Evolutionary conservation across 1,139 yeast genomes (phyloP).

Genomic region (Candida sp.): DNA sequence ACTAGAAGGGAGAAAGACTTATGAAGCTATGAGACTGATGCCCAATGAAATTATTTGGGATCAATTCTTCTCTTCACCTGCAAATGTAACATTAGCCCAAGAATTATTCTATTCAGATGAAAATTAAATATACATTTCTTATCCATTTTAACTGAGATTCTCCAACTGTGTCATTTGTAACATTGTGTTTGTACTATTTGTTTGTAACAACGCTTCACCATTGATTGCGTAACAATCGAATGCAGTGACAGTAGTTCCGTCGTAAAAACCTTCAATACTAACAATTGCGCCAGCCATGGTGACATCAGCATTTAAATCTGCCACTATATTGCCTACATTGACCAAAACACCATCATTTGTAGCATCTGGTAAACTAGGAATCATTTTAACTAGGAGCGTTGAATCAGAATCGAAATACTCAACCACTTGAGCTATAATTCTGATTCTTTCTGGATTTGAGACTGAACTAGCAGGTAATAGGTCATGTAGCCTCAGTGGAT

Average conservation of each 20-base stretch:
- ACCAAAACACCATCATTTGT: background rate
- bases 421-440: conserved; percentile 30
- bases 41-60: conserved; percentile 78
- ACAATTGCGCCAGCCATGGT: conserved; percentile 14
- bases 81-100: background rate
- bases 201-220: conserved; percentile 4
- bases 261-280: conserved; percentile 15
- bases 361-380: conserved; percentile 9
- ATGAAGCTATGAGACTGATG: conserved; percentile 61
- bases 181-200: conserved; percentile 1
- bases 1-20: conserved; percentile 53
- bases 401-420: conserved; percentile 12
- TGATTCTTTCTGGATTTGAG: conserved; percentile 16
- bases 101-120: background rate
- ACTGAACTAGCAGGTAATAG: conserved; percentile 21
- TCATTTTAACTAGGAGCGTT: conserved; percentile 8
- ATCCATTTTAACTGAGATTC: conserved; percentile 1
- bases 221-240: conserved; percentile 7
- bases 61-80: conserved; percentile 53
- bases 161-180: background rate
- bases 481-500: conserved; percentile 18
- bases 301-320: conserved; percentile 7
- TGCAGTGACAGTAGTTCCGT: too few species aligned
- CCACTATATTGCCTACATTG: conserved; percentile 6
- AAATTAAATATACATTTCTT: background rate